These are phyloP conservation scores for Kwoniella heveanensis DNA, from an alignment of 768 basidiomycete species.

Conservation along the genomic window DNA sequence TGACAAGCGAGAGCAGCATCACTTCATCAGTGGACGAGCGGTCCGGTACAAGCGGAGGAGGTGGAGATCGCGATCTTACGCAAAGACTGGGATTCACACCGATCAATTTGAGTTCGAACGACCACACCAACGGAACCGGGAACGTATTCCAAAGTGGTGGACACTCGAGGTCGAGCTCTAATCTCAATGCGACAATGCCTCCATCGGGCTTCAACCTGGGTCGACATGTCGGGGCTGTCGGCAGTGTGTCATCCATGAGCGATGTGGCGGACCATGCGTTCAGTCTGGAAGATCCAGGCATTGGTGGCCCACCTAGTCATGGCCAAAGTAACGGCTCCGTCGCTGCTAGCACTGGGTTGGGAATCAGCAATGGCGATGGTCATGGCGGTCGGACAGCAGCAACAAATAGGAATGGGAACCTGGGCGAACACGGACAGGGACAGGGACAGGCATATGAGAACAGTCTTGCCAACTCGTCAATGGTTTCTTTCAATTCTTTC, in stretches of 20 bases:
- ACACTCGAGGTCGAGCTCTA: background rate
- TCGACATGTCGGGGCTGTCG: background rate
- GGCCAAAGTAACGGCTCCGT: background rate
- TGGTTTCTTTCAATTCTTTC: conserved; percentile 15
- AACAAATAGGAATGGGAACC: background rate
- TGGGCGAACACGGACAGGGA: background rate
- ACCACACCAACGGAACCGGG: background rate
- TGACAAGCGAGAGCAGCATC: conserved; percentile 18
- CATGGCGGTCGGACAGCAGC: background rate
- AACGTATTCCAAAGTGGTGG: conserved; percentile 1
- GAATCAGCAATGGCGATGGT: too few relatives aligned
- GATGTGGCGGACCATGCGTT: conserved; percentile 17
- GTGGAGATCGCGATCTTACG: conserved; percentile 11
- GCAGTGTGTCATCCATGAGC: conserved; percentile 14
- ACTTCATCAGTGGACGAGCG: conserved; percentile 26
- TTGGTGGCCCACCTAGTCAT: background rate
- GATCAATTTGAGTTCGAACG: conserved; percentile 7
- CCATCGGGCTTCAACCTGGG: background rate
- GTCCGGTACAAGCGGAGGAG: background rate
- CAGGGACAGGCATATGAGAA: background rate
- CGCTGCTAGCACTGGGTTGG: too few relatives aligned
- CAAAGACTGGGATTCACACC: conserved; percentile 18
- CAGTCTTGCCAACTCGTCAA: conserved; percentile 4
- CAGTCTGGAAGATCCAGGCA: conserved; percentile 16
- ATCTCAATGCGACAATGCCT: background rate